Conservation (phyloP, 768 basidiomycete genomes). For the Lentinula boryana region DNA sequence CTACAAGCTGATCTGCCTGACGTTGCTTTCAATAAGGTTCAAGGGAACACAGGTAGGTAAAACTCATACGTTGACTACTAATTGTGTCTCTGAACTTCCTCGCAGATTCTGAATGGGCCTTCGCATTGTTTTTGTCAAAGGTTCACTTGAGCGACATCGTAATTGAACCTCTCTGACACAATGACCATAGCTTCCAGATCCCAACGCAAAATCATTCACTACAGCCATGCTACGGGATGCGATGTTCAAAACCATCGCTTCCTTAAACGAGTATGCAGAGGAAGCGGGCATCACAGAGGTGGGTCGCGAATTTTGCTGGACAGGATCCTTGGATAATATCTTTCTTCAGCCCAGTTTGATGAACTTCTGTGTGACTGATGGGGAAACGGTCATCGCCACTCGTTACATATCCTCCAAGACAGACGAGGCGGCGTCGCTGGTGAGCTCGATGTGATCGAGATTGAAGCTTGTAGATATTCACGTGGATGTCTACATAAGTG, state of each 20-base stretch:
- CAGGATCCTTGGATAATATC: neutral
- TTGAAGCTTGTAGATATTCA: neutral
- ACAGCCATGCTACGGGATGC: constrained; percentile 69
- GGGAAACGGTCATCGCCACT: constrained; percentile 88
- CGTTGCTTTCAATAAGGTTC: constrained; percentile 78
- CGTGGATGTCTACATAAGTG: constrained; percentile 41
- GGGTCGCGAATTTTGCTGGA: constrained; percentile 7
- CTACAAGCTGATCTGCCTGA: constrained; percentile 76
- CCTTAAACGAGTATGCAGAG: constrained; percentile 71
- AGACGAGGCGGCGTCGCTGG: constrained; percentile 90
- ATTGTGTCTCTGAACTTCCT: neutral
- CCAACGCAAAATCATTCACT: constrained; percentile 70
- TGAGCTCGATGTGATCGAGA: constrained; percentile 20
- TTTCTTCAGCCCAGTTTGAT: constrained; percentile 68
- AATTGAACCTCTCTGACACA: constrained; percentile 2
- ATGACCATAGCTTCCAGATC: constrained; percentile 62
- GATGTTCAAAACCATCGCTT: constrained; percentile 83
- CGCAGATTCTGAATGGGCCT: constrained; percentile 95
- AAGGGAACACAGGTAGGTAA: constrained; percentile 82
- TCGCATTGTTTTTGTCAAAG: constrained; percentile 86
- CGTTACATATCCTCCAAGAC: constrained; percentile 90
- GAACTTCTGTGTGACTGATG: constrained; percentile 98
- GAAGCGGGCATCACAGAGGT: constrained; percentile 73
- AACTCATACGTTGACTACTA: neutral
- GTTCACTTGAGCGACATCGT: constrained; percentile 23